Conservation (phyloP, 176 grass and related monocot species). For the Lolium perenne region DNA sequence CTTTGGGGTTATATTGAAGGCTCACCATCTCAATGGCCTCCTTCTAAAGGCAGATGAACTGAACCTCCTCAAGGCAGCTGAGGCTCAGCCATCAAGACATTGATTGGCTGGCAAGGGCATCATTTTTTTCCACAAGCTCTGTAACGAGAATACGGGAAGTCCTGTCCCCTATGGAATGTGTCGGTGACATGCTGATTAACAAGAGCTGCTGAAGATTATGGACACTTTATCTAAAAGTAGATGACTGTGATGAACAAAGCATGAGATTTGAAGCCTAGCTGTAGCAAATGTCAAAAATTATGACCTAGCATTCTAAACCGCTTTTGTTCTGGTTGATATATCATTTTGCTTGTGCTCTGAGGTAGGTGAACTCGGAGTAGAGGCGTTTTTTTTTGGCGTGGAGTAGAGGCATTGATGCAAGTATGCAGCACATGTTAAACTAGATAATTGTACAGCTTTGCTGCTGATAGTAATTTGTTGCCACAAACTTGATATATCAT, state of each 20-base stretch:
- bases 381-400: not conserved
- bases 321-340: not conserved
- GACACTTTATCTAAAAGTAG: not conserved
- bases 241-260: not conserved
- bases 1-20: not conserved
- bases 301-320: not conserved
- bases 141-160: not conserved
- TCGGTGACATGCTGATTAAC: conserved; percentile 3
- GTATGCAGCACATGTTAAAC: conserved; percentile 22
- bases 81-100: conserved; percentile 4
- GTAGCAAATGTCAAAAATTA: conserved; percentile 25
- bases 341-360: not conserved
- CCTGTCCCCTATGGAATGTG: not conserved
- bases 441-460: conserved; percentile 26
- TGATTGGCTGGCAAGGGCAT: not conserved
- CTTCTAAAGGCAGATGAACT: not conserved
- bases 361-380: not conserved
- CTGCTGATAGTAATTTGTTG: conserved; percentile 28
- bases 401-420: conserved; percentile 19
- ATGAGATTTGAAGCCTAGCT: not conserved
- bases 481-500: conserved; percentile 13
- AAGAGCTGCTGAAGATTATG: conserved; percentile 23
- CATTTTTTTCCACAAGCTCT: not conserved
- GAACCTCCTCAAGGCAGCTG: conserved; percentile 13
- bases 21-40: not conserved